These are phyloP conservation scores for Melampsora americana DNA, from an alignment of 1,284 basidiomycete genomes.

Conservation along the genomic window DNA sequence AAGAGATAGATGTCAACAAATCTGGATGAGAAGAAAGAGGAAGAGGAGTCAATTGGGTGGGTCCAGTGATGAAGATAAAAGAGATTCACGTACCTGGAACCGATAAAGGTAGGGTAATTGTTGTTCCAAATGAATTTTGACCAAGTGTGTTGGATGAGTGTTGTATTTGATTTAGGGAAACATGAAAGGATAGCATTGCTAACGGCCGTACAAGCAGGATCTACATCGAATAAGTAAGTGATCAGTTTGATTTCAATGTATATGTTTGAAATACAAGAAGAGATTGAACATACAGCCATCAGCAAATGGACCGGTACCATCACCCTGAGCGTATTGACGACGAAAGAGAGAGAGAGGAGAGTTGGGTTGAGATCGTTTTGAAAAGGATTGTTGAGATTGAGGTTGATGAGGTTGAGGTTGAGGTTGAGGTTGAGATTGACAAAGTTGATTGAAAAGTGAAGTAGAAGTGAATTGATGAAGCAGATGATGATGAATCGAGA, in stretches of 20 bases:
- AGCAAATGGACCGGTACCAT: slow-evolving; percentile 28
- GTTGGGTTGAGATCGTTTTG: not conserved
- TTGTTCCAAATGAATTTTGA: slow-evolving; percentile 44
- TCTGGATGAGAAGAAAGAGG: not conserved
- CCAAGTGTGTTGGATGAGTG: slow-evolving; percentile 31
- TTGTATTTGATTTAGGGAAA: slow-evolving; percentile 25
- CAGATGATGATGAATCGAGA: too few relatives aligned
- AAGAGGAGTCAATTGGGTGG: not conserved
- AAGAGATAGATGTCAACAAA: slow-evolving; percentile 37
- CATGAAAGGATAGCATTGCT: slow-evolving; percentile 33
- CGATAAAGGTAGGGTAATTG: slow-evolving; percentile 39
- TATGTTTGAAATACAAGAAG: not conserved
- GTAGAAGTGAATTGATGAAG: too few relatives aligned
- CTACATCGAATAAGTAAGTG: not conserved
- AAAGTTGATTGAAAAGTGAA: too few relatives aligned
- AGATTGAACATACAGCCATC: slow-evolving; percentile 18
- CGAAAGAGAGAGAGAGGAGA: not conserved
- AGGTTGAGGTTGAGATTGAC: not conserved
- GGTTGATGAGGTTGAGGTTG: too few relatives aligned
- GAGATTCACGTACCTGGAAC: slow-evolving; percentile 8
- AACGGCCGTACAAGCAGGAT: slow-evolving; percentile 38
- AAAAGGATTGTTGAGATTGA: slow-evolving; percentile 2
- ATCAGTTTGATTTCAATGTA: not conserved
- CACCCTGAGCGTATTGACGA: slow-evolving; percentile 20
- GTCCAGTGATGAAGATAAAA: not conserved